Percentiles rank a stretch among this genome's conserved stretches.
These are phyloP conservation scores for Tulasnella sp. DNA, from an alignment of 768 basidiomycete species.

Conservation along the genomic window DNA sequence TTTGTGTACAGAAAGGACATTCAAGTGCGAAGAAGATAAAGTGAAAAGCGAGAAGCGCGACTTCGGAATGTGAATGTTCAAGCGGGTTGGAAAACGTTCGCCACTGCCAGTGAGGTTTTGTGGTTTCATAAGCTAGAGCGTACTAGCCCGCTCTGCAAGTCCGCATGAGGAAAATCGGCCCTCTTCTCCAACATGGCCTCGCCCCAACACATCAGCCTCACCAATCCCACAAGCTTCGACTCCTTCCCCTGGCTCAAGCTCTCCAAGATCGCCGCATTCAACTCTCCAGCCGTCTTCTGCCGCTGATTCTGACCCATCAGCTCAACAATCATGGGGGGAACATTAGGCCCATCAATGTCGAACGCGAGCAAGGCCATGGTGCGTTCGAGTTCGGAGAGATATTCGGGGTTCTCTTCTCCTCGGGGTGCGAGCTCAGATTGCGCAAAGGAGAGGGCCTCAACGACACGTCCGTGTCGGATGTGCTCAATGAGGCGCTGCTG, in stretches of 20 bases:
- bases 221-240: slow-evolving; percentile 72
- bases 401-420: slow-evolving; percentile 90
- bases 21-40: too few relatives aligned
- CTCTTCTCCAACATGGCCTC: slow-evolving; percentile 64
- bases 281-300: slow-evolving; percentile 88
- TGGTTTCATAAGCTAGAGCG: background rate
- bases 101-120: too few relatives aligned
- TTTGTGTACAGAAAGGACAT: too few relatives aligned
- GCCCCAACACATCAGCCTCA: slow-evolving; percentile 83
- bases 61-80: too few relatives aligned
- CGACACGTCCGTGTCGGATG: slow-evolving; percentile 70
- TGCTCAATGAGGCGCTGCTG: slow-evolving; percentile 93
- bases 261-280: slow-evolving; percentile 92
- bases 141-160: slow-evolving; percentile 15
- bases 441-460: slow-evolving; percentile 80
- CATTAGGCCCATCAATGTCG: slow-evolving; percentile 26
- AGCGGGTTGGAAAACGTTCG: too few relatives aligned
- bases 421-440: slow-evolving; percentile 89
- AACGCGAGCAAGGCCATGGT: slow-evolving; percentile 81
- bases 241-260: slow-evolving; percentile 86
- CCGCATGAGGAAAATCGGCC: slow-evolving; percentile 69
- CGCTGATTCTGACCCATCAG: slow-evolving; percentile 78
- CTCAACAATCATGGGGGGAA: slow-evolving; percentile 58
- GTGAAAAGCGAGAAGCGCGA: too few relatives aligned
- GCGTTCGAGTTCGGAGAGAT: slow-evolving; percentile 79